phyloP scores from a whole-genome alignment of 2,329 filamentous ascomycete species.

The Celoporthe dispersa region DNA sequence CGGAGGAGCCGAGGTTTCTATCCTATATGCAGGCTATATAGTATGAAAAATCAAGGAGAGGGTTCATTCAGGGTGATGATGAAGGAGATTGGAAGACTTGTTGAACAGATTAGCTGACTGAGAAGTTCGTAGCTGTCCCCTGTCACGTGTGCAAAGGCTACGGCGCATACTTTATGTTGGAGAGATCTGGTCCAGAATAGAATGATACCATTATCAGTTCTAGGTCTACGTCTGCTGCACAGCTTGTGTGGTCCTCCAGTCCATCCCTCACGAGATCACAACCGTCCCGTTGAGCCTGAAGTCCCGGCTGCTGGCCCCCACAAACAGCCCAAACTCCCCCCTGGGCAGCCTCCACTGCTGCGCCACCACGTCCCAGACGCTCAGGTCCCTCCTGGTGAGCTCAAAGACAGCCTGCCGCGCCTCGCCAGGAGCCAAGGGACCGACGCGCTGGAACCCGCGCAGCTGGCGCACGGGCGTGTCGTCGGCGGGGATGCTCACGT shows the following conservation, averaged over 20 bases:
- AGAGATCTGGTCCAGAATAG: no score
- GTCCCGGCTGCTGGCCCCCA: constrained; percentile 53
- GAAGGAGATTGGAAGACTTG: no score
- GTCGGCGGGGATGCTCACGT: constrained; percentile 50
- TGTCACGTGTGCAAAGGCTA: no score
- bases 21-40: no score
- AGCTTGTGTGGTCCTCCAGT: no score
- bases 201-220: no score
- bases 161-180: no score
- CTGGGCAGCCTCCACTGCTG: constrained; percentile 64
- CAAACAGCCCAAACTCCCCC: constrained; percentile 49
- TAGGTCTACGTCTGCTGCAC: no score
- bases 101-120: no score
- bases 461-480: constrained; percentile 60
- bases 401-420: constrained; percentile 52
- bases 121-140: no score
- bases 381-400: constrained; percentile 67
- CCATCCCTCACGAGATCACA: constrained; percentile 24
- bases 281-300: constrained; percentile 47
- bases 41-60: no score
- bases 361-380: constrained; percentile 64
- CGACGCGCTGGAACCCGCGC: constrained; percentile 65
- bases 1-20: not conserved
- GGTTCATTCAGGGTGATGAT: no score
- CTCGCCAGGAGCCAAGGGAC: constrained; percentile 50